A percentile compares a stretch with the other conserved stretches of the same genome.
phyloP scores from a whole-genome alignment of 768 basidiomycete genomes.

The Hemileccinum rubropunctum region DNA sequence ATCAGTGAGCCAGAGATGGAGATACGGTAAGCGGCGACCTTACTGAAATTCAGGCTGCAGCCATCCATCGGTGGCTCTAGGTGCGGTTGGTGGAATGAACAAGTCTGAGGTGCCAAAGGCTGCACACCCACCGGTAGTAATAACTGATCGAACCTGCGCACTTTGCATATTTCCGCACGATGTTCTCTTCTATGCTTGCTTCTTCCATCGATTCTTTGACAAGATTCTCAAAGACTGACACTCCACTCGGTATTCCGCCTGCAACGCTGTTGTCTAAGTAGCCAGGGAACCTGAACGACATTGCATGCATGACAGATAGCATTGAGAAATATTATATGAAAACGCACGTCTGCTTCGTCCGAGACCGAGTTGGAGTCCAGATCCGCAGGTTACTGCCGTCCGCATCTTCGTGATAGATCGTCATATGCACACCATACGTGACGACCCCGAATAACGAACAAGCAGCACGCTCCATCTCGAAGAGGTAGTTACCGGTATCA shows the following conservation, averaged over 20 bases:
- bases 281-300: conserved; percentile 65
- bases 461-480: conserved; percentile 87
- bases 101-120: background rate
- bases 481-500: conserved; percentile 60
- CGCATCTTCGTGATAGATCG: conserved; percentile 50
- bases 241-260: conserved; percentile 86
- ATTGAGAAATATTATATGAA: background rate
- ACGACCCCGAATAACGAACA: conserved; percentile 86
- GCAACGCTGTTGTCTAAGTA: conserved; percentile 89
- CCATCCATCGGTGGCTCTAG: conserved; percentile 43
- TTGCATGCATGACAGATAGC: background rate
- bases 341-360: conserved; percentile 85
- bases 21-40: conserved; percentile 20
- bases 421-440: conserved; percentile 93
- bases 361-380: conserved; percentile 86
- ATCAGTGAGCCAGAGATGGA: background rate
- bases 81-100: background rate
- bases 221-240: conserved; percentile 66
- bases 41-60: conserved; percentile 87
- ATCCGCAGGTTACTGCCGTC: conserved; percentile 45
- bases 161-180: conserved; percentile 58
- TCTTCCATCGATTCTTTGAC: conserved; percentile 95
- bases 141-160: conserved; percentile 76
- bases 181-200: conserved; percentile 70
- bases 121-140: conserved; percentile 58